Evolutionary conservation across 352 stramenopile genomes (phyloP).

Genomic region (Phytophthora brassicae): DNA sequence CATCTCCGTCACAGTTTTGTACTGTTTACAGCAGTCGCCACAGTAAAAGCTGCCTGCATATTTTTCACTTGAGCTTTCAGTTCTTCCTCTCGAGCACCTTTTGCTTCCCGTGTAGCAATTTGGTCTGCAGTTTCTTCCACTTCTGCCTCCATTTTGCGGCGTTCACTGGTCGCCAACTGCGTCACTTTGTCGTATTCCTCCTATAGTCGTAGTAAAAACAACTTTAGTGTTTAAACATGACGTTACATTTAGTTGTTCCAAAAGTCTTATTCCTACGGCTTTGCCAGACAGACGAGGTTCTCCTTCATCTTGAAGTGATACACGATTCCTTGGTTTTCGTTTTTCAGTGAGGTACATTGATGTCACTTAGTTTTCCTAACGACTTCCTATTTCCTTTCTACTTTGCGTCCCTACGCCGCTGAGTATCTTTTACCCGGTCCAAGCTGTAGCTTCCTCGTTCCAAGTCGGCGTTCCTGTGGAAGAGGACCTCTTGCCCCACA

Average conservation of each 20-base stretch:
- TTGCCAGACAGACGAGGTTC: constrained; percentile 67
- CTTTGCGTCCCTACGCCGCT: too few species aligned
- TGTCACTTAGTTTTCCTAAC: too few species aligned
- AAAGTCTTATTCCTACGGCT: constrained; percentile 25
- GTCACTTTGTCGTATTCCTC: constrained; percentile 64
- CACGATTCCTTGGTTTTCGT: constrained; percentile 60
- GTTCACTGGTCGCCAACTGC: constrained; percentile 50
- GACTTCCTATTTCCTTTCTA: too few species aligned
- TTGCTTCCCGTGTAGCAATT: constrained; percentile 28
- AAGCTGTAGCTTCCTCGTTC: too few species aligned
- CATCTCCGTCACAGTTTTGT: constrained; percentile 71
- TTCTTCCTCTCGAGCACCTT: constrained; percentile 29
- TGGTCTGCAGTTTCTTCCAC: constrained; percentile 49
- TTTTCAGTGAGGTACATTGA: too few species aligned
- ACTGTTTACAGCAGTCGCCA: constrained; percentile 63
- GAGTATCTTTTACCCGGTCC: too few species aligned
- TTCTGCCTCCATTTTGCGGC: constrained; percentile 50
- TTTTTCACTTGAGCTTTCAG: constrained; percentile 36
- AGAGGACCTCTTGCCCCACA: too few species aligned
- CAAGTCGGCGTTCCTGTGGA: too few species aligned
- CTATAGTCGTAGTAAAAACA: constrained; percentile 11
- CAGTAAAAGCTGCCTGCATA: constrained; percentile 58
- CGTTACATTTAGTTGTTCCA: background rate
- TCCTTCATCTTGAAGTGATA: constrained; percentile 64
- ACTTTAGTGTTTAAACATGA: background rate